phyloP scores from a whole-genome alignment of 305 asterid species.

The Coffea humblotiana region DNA sequence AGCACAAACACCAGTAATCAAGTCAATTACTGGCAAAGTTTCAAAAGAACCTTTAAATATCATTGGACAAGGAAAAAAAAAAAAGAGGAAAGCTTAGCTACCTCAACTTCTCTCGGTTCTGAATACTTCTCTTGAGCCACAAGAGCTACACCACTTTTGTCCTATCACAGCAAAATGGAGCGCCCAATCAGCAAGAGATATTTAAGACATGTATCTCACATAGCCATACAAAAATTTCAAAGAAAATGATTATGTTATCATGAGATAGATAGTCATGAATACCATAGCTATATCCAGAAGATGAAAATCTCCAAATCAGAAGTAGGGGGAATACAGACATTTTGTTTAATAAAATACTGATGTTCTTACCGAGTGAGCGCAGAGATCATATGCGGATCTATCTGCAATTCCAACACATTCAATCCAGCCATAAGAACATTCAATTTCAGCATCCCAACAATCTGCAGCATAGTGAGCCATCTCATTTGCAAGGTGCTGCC shows the following conservation, averaged over 20 bases:
- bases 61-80: not conserved
- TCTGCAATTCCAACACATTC: constrained; percentile 98
- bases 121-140: constrained; percentile 72
- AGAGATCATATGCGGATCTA: constrained; percentile 86
- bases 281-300: not conserved
- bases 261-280: not conserved
- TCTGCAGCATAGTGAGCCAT: constrained; percentile 99
- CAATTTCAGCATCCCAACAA: constrained; percentile 98
- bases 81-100: constrained; percentile 14
- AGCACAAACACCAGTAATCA: not conserved
- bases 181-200: constrained; percentile 8
- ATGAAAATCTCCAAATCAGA: constrained; percentile 6
- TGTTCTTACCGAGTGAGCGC: constrained; percentile 73
- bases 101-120: constrained; percentile 93
- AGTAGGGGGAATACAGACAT: not conserved
- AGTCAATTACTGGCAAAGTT: not conserved
- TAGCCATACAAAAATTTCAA: not conserved
- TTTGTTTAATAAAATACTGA: not conserved
- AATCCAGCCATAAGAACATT: constrained; percentile 93
- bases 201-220: not conserved
- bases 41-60: not conserved
- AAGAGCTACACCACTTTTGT: constrained; percentile 68
- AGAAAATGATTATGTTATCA: not conserved
- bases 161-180: constrained; percentile 44
- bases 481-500: constrained; percentile 91